Evolutionary conservation across 768 basidiomycete species (phyloP).

Genomic region (Lentinula edodes): DNA sequence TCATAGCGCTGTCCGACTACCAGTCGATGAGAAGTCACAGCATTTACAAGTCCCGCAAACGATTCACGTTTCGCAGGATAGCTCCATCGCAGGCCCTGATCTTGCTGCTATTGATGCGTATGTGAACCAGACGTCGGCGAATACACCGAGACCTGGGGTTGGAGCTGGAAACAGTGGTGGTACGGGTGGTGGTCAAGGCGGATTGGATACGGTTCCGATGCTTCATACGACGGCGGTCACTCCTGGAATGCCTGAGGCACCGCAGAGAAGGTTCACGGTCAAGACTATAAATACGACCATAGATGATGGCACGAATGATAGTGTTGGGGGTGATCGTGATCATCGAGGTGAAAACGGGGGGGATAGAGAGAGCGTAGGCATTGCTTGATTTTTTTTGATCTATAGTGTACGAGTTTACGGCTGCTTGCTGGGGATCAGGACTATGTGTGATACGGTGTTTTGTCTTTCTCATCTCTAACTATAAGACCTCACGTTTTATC

Average conservation of each 20-base stretch:
- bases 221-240: conserved; percentile 1
- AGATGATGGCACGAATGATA: not conserved
- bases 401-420: not conserved
- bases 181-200: not conserved
- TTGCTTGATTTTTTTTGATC: not conserved
- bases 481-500: no score
- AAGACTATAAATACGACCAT: not conserved
- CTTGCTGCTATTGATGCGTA: not conserved
- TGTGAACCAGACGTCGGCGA: not conserved
- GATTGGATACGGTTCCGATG: not conserved
- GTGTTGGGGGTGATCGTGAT: not conserved
- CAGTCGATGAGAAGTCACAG: not conserved
- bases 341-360: not conserved
- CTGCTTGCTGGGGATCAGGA: not conserved
- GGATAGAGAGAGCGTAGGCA: not conserved
- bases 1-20: not conserved
- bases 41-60: not conserved
- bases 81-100: not conserved
- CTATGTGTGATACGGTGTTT: no score
- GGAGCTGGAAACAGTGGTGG: not conserved
- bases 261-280: not conserved
- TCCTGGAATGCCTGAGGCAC: not conserved
- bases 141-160: not conserved
- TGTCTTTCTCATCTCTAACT: no score
- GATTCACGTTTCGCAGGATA: not conserved